Conservation (phyloP, 106 monocot genomes). For the Platanthera zijinensis region DNA sequence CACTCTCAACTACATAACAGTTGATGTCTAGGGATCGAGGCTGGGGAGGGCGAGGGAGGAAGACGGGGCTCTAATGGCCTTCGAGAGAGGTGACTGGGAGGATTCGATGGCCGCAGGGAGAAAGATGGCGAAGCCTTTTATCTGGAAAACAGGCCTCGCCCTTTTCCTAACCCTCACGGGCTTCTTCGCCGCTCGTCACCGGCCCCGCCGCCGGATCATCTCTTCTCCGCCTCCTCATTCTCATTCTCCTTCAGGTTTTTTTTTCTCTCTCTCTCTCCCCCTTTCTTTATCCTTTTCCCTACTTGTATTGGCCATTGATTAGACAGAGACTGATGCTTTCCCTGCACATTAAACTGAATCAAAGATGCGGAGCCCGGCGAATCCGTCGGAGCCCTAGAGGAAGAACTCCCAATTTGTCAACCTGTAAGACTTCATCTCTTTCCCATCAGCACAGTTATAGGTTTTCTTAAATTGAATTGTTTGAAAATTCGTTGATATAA, state of each 20-base stretch:
- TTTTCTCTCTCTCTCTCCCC: neutral
- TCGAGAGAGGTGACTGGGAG: neutral
- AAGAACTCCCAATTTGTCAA: constrained; percentile 12
- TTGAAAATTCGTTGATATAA: too few relatives aligned
- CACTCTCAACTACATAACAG: too few relatives aligned
- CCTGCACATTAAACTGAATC: neutral
- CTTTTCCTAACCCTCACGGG: constrained; percentile 36
- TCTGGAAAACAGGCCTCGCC: constrained; percentile 29
- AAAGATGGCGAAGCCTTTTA: constrained; percentile 26
- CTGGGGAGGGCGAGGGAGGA: neutral
- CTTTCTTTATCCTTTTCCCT: neutral
- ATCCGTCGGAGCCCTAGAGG: constrained; percentile 10
- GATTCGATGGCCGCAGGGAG: constrained; percentile 1
- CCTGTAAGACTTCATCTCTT: constrained; percentile 16
- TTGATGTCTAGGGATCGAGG: too few relatives aligned
- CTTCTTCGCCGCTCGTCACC: constrained; percentile 24
- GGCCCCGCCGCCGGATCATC: constrained; percentile 10
- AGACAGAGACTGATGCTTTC: neutral
- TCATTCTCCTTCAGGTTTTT: constrained; percentile 2
- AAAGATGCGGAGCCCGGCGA: neutral
- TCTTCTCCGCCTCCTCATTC: constrained; percentile 1
- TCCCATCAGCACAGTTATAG: too few relatives aligned
- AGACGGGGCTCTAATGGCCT: neutral
- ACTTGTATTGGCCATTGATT: neutral
- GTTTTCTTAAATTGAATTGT: too few relatives aligned